phyloP scores from a whole-genome alignment of 2,329 filamentous ascomycete genomes.

The Pseudogymnoascus sp. region DNA sequence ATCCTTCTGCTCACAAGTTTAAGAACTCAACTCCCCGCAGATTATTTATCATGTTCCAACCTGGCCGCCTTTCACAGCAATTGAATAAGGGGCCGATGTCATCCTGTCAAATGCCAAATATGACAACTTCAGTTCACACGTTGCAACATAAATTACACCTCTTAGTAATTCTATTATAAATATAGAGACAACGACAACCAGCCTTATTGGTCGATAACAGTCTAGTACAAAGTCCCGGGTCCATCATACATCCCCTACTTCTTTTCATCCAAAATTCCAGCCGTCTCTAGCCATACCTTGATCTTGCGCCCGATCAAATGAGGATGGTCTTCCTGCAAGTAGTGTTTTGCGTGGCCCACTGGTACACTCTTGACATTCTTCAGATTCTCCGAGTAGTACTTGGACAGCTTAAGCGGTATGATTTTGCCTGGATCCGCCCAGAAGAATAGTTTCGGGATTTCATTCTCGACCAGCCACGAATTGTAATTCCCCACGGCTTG shows the following conservation, averaged over 20 bases:
- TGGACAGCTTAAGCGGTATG: neutral
- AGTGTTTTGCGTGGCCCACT: neutral
- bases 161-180: neutral
- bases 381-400: neutral
- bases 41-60: neutral
- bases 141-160: neutral
- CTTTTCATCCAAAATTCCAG: neutral
- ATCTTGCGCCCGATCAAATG: neutral
- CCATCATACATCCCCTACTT: neutral
- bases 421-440: constrained; percentile 3
- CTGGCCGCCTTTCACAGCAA: neutral
- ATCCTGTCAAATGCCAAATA: neutral
- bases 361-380: constrained; percentile 3
- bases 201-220: neutral
- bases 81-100: neutral
- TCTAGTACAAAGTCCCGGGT: neutral
- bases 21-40: neutral
- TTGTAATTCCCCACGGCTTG: neutral
- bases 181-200: neutral
- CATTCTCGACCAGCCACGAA: neutral
- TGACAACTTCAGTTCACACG: neutral
- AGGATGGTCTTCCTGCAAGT: constrained; percentile 2
- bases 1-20: neutral
- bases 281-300: neutral
- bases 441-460: constrained; percentile 3